Evolutionary conservation across 1,284 basidiomycete genomes (phyloP).

Genomic region (Rhizoctonia solani): DNA sequence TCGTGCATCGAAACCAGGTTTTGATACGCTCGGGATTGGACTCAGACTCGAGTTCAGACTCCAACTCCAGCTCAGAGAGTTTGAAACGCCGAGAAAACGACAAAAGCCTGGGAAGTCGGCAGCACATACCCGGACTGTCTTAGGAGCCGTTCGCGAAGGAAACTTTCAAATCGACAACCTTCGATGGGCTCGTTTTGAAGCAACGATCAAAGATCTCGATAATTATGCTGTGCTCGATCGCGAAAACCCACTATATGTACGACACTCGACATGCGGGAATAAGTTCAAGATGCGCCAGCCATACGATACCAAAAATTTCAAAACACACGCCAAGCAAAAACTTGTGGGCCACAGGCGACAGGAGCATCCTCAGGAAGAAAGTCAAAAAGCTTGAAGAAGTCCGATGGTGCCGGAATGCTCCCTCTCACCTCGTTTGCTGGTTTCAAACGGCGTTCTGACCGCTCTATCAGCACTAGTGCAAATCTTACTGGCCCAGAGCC

Average conservation of each 20-base stretch:
- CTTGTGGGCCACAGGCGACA: neutral
- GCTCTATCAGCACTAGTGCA: no score
- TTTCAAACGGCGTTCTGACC: no score
- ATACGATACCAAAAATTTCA: neutral
- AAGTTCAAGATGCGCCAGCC: neutral
- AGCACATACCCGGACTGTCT: neutral
- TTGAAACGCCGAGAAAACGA: neutral
- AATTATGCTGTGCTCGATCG: neutral
- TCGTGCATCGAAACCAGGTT: no score
- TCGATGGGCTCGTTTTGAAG: neutral
- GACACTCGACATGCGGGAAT: neutral
- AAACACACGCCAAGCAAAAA: neutral
- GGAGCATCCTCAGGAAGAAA: no score
- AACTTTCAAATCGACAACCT: neutral
- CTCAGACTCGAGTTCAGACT: no score
- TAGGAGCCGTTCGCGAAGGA: neutral
- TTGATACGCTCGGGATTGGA: no score
- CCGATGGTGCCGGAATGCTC: no score
- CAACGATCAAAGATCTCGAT: neutral
- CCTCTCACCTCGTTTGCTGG: no score
- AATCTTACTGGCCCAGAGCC: no score
- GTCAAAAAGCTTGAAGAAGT: no score
- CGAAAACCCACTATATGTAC: neutral
- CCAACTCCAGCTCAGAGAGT: no score
- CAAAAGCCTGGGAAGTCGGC: neutral